Evolutionary conservation across 257 asterid genomes (phyloP).

Genomic region (Lycium barbarum): DNA sequence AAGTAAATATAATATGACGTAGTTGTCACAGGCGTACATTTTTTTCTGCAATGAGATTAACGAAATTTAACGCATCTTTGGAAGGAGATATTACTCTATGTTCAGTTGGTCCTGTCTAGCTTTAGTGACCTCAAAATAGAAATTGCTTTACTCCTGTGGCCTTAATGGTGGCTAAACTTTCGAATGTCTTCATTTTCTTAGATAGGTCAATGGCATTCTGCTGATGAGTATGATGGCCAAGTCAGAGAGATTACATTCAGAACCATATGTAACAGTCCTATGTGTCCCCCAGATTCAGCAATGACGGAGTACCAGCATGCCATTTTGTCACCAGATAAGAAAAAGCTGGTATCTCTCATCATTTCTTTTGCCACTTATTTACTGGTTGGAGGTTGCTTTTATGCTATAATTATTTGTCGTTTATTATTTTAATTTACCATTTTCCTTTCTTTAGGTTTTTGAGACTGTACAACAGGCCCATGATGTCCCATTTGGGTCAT

Average conservation of each 20-base stretch:
- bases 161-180: constrained; percentile 17
- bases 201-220: constrained; percentile 87
- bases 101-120: constrained; percentile 13
- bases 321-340: constrained; percentile 70
- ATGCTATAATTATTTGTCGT: constrained; percentile 13
- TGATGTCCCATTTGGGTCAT: constrained; percentile 95
- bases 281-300: constrained; percentile 97
- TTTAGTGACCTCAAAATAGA: not conserved
- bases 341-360: constrained; percentile 58
- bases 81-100: not conserved
- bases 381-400: not conserved
- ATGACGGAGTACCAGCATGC: constrained; percentile 84
- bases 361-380: constrained; percentile 6
- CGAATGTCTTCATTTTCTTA: constrained; percentile 39
- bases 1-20: not conserved
- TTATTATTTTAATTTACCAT: not conserved
- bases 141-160: not conserved
- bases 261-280: constrained; percentile 79
- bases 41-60: not conserved
- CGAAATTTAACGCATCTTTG: not conserved
- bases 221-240: constrained; percentile 81
- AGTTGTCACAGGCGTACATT: not conserved
- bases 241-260: constrained; percentile 82
- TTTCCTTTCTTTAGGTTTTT: constrained; percentile 59
- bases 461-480: constrained; percentile 92